phyloP scores from a whole-genome alignment of 176 grass and related monocot genomes.

The Ensete ventricosum region DNA sequence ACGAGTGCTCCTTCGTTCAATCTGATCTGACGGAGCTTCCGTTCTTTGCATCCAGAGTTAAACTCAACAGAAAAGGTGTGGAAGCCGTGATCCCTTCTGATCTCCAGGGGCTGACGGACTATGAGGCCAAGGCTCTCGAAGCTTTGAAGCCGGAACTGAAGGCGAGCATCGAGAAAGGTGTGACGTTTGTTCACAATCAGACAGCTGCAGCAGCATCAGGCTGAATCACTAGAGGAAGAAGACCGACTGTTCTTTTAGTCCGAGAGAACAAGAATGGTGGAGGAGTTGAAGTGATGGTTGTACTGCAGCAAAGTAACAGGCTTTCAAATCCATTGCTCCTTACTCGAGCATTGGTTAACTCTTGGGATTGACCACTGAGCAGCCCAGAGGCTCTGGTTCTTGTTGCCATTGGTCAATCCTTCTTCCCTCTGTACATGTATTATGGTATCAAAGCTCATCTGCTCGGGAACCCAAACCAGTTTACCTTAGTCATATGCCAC shows the following conservation, averaged over 20 bases:
- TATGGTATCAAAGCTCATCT: constrained; percentile 1
- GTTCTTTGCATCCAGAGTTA: constrained; percentile 48
- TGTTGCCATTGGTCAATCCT: background rate
- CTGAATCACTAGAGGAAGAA: too few relatives aligned
- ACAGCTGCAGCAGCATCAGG: background rate
- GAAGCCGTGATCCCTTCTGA: constrained; percentile 29
- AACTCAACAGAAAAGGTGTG: constrained; percentile 33
- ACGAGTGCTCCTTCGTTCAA: constrained; percentile 42
- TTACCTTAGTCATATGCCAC: too few relatives aligned
- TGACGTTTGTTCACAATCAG: constrained; percentile 30
- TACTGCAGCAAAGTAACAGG: background rate
- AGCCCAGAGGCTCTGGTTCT: background rate
- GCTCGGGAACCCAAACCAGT: background rate
- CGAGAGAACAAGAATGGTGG: too few relatives aligned
- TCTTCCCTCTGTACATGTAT: background rate
- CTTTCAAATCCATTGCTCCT: background rate
- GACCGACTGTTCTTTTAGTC: background rate
- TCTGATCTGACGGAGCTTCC: constrained; percentile 38
- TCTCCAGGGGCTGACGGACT: constrained; percentile 27
- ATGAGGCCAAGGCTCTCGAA: constrained; percentile 32
- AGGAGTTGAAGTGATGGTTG: too few relatives aligned
- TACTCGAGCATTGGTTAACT: too few relatives aligned
- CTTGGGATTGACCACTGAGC: too few relatives aligned
- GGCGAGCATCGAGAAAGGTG: constrained; percentile 41
- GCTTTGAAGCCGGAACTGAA: constrained; percentile 37